These are phyloP conservation scores for Magnusiomyces tetraspermus DNA, from an alignment of 1,139 yeast species.

Conservation along the genomic window DNA sequence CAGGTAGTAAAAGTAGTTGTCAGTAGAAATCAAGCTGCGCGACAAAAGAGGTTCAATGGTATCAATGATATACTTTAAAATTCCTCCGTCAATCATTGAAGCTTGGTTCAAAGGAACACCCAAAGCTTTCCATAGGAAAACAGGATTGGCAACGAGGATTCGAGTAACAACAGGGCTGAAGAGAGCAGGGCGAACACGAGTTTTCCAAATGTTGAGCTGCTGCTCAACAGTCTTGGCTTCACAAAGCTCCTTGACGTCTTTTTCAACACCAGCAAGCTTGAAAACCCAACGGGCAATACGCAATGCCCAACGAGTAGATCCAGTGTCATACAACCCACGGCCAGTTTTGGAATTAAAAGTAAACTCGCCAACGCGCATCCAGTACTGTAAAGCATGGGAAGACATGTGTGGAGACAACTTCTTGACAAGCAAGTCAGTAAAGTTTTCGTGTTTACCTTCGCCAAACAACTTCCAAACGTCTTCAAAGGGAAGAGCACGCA, in stretches of 20 bases:
- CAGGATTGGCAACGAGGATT: slow-evolving; percentile 65
- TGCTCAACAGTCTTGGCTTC: slow-evolving; percentile 49
- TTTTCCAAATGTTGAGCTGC: slow-evolving; percentile 56
- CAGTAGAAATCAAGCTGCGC: slow-evolving; percentile 54
- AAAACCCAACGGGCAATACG: slow-evolving; percentile 57
- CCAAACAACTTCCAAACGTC: slow-evolving; percentile 32
- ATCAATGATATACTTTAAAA: slow-evolving; percentile 60
- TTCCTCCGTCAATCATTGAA: slow-evolving; percentile 62
- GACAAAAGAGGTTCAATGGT: slow-evolving; percentile 68
- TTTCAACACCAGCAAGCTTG: slow-evolving; percentile 44
- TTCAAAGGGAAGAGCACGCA: slow-evolving; percentile 47
- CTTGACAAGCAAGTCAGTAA: slow-evolving; percentile 42
- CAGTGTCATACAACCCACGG: slow-evolving; percentile 65
- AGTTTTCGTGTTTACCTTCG: slow-evolving; percentile 53
- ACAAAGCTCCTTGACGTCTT: slow-evolving; percentile 48
- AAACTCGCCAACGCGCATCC: slow-evolving; percentile 55
- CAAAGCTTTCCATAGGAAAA: slow-evolving; percentile 76
- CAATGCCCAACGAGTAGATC: slow-evolving; percentile 79
- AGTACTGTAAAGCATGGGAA: slow-evolving; percentile 71
- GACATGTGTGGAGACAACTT: slow-evolving; percentile 62
- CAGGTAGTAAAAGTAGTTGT: slow-evolving; percentile 71
- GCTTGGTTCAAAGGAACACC: slow-evolving; percentile 86
- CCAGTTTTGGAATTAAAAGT: slow-evolving; percentile 44
- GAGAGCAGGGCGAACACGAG: slow-evolving; percentile 53
- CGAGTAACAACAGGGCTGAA: slow-evolving; percentile 62